These are phyloP conservation scores for Pyrrhoderma lamaoense DNA, from an alignment of 1,284 basidiomycete genomes.

Conservation along the genomic window DNA sequence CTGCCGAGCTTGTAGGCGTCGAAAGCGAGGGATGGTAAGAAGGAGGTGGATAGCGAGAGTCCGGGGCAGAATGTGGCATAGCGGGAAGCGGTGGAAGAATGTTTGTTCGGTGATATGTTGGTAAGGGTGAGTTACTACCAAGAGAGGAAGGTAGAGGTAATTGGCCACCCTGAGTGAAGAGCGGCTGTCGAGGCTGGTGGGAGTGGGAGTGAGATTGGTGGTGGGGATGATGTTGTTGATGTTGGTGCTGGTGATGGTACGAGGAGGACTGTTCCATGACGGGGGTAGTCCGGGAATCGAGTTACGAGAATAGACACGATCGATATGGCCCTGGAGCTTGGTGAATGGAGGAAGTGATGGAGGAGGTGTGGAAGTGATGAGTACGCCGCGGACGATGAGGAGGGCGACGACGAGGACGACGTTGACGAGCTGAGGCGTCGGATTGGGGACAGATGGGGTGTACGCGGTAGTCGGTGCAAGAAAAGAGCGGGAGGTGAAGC, in stretches of 20 bases:
- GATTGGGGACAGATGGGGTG: slow-evolving; percentile 36
- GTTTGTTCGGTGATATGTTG: slow-evolving; percentile 29
- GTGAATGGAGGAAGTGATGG: not conserved
- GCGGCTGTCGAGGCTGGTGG: slow-evolving; percentile 20
- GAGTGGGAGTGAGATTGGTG: slow-evolving; percentile 19
- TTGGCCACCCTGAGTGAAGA: slow-evolving; percentile 27
- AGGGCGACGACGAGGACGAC: slow-evolving; percentile 8
- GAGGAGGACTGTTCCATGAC: slow-evolving; percentile 21
- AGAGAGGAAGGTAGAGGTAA: slow-evolving; percentile 40
- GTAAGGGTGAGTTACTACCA: slow-evolving; percentile 31
- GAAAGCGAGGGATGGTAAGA: slow-evolving; percentile 26
- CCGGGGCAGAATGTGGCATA: slow-evolving; percentile 23
- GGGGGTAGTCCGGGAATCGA: not conserved
- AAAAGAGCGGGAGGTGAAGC: slow-evolving; percentile 25
- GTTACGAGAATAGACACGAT: slow-evolving; percentile 11
- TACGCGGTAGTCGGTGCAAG: slow-evolving; percentile 31
- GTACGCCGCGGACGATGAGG: not conserved
- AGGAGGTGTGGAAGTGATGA: slow-evolving; percentile 3
- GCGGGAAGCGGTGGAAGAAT: slow-evolving; percentile 32
- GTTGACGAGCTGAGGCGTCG: slow-evolving; percentile 35
- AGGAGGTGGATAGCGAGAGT: slow-evolving; percentile 27
- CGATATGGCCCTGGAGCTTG: not conserved
- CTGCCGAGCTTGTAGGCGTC: slow-evolving; percentile 13
- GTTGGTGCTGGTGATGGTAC: slow-evolving; percentile 23
- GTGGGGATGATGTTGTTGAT: slow-evolving; percentile 24